Evolutionary conservation across 2,329 filamentous ascomycete genomes (phyloP).

Genomic region (Cladosporium sphaerospermum): DNA sequence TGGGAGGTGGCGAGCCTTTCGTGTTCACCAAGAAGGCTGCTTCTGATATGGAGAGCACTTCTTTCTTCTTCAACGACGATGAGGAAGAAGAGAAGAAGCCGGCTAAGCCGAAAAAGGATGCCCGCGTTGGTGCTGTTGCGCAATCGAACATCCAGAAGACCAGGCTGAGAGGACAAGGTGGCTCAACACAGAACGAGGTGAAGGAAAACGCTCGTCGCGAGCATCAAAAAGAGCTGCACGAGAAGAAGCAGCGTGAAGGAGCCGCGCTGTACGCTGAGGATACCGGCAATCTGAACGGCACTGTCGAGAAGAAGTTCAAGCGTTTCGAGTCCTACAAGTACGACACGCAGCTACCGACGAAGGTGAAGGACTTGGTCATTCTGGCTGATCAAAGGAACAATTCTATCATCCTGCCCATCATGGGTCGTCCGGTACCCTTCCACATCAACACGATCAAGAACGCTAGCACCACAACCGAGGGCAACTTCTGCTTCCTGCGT

Average conservation of each 20-base stretch:
- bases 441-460: constrained; percentile 99
- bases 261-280: constrained; percentile 79
- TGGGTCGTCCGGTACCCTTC: constrained; percentile 95
- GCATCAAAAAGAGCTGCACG: constrained; percentile 83
- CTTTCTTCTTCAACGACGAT: constrained; percentile 98
- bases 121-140: constrained; percentile 76
- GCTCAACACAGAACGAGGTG: constrained; percentile 82
- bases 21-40: constrained; percentile 93
- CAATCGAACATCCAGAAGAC: constrained; percentile 95
- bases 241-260: constrained; percentile 86
- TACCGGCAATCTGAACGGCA: constrained; percentile 76
- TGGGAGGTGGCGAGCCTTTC: constrained; percentile 68
- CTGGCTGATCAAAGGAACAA: constrained; percentile 85
- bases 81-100: constrained; percentile 84
- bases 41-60: constrained; percentile 85
- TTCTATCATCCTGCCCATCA: constrained; percentile 89
- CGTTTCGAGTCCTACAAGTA: constrained; percentile 98
- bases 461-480: constrained; percentile 94
- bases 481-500: constrained; percentile 85
- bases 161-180: constrained; percentile 81
- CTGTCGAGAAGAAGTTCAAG: constrained; percentile 97
- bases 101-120: constrained; percentile 77
- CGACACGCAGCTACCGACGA: constrained; percentile 83
- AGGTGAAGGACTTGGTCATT: constrained; percentile 79
- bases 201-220: constrained; percentile 79